A percentile compares a stretch with the other conserved stretches of the same genome.
phyloP scores from a whole-genome alignment of 179 eudicot genomes.

The Amaranthus tricolor region DNA sequence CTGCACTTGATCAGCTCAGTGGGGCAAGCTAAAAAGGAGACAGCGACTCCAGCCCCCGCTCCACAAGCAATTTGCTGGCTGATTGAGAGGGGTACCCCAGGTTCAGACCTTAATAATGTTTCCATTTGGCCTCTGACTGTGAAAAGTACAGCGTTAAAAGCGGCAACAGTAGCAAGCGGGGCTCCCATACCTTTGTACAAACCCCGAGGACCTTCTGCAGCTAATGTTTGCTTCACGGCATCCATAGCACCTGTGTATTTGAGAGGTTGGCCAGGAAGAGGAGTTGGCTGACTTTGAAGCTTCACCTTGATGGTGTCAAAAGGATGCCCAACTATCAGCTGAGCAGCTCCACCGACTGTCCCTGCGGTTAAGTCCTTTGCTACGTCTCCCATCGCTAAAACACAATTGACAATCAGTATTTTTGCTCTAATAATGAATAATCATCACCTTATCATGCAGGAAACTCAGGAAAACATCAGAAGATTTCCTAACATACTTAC shows the following conservation, averaged over 20 bases:
- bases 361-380: constrained; percentile 88
- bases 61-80: constrained; percentile 76
- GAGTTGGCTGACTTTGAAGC: constrained; percentile 93
- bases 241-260: constrained; percentile 78
- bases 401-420: background rate
- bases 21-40: constrained; percentile 80
- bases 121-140: constrained; percentile 90
- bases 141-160: constrained; percentile 83
- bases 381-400: constrained; percentile 79
- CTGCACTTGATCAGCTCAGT: constrained; percentile 94
- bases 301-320: constrained; percentile 96
- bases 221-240: constrained; percentile 83
- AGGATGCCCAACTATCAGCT: constrained; percentile 84
- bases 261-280: constrained; percentile 83
- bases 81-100: constrained; percentile 67
- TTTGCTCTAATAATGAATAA: too few species aligned
- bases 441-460: too few species aligned
- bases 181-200: constrained; percentile 99
- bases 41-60: constrained; percentile 92
- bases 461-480: too few species aligned
- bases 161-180: constrained; percentile 97
- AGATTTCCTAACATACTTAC: too few species aligned
- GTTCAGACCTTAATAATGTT: constrained; percentile 55
- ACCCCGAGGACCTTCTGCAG: constrained; percentile 82
- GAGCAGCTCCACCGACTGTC: constrained; percentile 96